Base-by-base conservation (phyloP, 768 basidiomycete species). In the Leccinum aurantiacum region DNA sequence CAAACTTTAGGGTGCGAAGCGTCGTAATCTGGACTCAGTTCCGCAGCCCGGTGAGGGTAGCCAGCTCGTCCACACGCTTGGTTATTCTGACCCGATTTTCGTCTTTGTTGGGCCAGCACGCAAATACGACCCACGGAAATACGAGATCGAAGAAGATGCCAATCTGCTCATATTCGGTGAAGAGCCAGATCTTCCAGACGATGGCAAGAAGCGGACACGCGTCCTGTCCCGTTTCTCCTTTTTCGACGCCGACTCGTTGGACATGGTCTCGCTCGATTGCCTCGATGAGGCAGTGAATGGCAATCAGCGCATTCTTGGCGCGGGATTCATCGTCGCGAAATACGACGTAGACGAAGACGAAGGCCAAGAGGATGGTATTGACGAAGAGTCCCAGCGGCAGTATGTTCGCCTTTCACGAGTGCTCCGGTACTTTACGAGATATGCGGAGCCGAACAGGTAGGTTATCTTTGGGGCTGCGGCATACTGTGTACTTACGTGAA, bases 291-390 rank as follows among this genome's bases (percentile, higher is more conserved):
- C 24, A 33, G 67, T 74, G 35, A 76, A 79, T 6, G 58, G 53
- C 0, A 75, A 76, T 58, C 73, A 76, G 8, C 65, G 75, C 17
- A 76, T 86, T 49, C 80, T 82, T 59, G 89, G 80, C 5, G 84
- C 81, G 0, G 90, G 90, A 2, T 63, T 71, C n/a, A 82, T 83
- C 1, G 64, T 69, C 11, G 76, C 85, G 0, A 74, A 75, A 35
- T 80, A 79, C 49, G 75, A 76, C 15, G 75, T 79, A 44, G 85
- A 87, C 4, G 88, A 89, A 56, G 87, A 88, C 55, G 84, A 80
- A 22, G 87, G 81, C 0, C 83, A 87, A 58, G 84, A 87, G 33
- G 86, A 84, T 50, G 82, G 71, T 6, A 60, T 73, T 1, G 75
- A 69, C 13, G 72, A 72, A 25, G 76, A 69, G 4, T 72, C 68